A percentile compares a stretch with the other conserved stretches of the same genome.
Evolutionary conservation across 75 land plant species (phyloP).

Genomic region (Cupressus sempervirens): DNA sequence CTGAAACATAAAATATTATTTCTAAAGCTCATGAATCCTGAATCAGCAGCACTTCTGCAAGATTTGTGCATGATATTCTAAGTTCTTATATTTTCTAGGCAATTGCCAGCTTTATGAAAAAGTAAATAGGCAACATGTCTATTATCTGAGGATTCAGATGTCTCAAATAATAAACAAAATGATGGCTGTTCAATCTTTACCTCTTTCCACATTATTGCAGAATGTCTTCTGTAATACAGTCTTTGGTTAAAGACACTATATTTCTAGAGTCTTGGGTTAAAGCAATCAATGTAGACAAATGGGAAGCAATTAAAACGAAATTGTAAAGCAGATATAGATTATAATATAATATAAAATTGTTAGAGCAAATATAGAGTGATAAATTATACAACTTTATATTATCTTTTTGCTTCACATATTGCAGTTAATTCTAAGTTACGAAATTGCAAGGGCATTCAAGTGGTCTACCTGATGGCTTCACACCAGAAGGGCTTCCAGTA

Average conservation of each 20-base stretch:
- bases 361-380: background rate
- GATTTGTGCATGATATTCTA: background rate
- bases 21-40: background rate
- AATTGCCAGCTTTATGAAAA: background rate
- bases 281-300: background rate
- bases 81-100: background rate
- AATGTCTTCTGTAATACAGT: background rate
- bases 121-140: too few relatives aligned
- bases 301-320: background rate
- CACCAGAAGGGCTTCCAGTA: background rate
- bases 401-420: background rate
- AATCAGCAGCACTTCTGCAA: background rate
- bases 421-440: too few relatives aligned
- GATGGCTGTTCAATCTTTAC: too few relatives aligned
- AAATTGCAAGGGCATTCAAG: background rate
- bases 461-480: conserved; percentile 5
- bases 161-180: too few relatives aligned
- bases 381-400: background rate
- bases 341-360: too few relatives aligned
- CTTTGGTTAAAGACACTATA: background rate
- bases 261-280: background rate
- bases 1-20: background rate
- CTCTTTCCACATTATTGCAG: too few relatives aligned
- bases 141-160: too few relatives aligned
- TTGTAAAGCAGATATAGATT: background rate